These are phyloP conservation scores for Leptoxyphium fumago DNA, from an alignment of 2,329 filamentous ascomycete genomes.

Conservation along the genomic window DNA sequence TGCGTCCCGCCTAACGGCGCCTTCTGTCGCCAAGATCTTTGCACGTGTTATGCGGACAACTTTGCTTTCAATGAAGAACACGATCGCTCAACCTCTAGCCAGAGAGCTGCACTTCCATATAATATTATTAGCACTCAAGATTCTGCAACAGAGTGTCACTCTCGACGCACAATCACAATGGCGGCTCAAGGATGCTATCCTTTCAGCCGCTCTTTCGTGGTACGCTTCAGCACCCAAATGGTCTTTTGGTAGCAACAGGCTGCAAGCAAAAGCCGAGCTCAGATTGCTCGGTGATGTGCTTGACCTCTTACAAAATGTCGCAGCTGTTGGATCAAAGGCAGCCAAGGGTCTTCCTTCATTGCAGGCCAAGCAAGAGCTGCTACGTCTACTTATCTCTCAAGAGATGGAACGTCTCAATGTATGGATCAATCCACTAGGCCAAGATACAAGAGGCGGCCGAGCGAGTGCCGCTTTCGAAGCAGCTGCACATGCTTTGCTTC, in stretches of 20 bases:
- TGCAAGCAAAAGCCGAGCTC: conserved; percentile 88
- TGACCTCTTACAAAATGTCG: conserved; percentile 48
- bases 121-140: conserved; percentile 64
- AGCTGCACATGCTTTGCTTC: conserved; percentile 40
- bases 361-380: conserved; percentile 66
- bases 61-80: conserved; percentile 55
- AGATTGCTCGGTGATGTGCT: conserved; percentile 66
- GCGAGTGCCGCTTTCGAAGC: conserved; percentile 23
- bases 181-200: conserved; percentile 74
- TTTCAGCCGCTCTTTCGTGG: conserved; percentile 80
- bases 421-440: conserved; percentile 72
- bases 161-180: conserved; percentile 53
- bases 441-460: conserved; percentile 32
- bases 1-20: conserved; percentile 71
- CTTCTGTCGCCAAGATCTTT: conserved; percentile 69
- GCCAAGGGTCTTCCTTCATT: conserved; percentile 47
- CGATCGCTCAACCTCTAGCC: conserved; percentile 68
- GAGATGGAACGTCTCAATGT: conserved; percentile 73
- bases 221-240: conserved; percentile 70
- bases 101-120: conserved; percentile 86
- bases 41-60: conserved; percentile 67
- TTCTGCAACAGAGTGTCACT: conserved; percentile 56
- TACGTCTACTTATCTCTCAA: conserved; percentile 66
- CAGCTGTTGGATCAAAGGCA: conserved; percentile 38
- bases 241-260: conserved; percentile 87